Evolutionary conservation across 2,329 filamentous ascomycete genomes (phyloP).

Genomic region (Phialophora expanda): DNA sequence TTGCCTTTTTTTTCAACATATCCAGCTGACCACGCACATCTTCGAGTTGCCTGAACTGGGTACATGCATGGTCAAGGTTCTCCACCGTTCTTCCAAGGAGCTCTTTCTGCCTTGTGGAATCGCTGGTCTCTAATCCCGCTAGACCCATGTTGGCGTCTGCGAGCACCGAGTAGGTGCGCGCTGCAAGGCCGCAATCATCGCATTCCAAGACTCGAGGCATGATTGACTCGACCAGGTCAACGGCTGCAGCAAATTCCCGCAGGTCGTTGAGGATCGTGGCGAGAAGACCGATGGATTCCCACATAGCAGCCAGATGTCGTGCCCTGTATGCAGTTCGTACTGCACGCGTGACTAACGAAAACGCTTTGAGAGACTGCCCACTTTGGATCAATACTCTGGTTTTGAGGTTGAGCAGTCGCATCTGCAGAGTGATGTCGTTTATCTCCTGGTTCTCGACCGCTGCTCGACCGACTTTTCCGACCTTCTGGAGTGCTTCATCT

Average conservation of each 20-base stretch:
- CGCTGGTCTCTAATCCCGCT: conserved; percentile 60
- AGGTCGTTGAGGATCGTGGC: conserved; percentile 71
- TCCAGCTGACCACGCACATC: conserved; percentile 75
- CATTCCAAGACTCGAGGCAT: conserved; percentile 79
- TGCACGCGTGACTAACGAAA: conserved; percentile 77
- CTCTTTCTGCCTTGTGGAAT: conserved; percentile 56
- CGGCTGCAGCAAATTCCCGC: conserved; percentile 71
- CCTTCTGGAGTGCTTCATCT: conserved; percentile 57
- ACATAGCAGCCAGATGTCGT: conserved; percentile 70
- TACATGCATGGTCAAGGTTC: conserved; percentile 67
- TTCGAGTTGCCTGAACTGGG: conserved; percentile 69
- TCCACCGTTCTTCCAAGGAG: conserved; percentile 64
- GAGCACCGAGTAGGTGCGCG: conserved; percentile 70
- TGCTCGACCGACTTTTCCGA: conserved; percentile 59
- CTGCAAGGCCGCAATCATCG: conserved; percentile 66
- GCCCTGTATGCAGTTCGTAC: conserved; percentile 74
- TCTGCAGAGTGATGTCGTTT: conserved; percentile 69
- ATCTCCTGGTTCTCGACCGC: conserved; percentile 54
- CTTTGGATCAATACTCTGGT: conserved; percentile 70
- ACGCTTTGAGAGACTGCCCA: conserved; percentile 73
- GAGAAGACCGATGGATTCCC: conserved; percentile 72
- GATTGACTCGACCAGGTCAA: conserved; percentile 67
- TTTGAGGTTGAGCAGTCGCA: conserved; percentile 75
- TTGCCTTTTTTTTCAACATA: conserved; percentile 80
- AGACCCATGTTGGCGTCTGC: conserved; percentile 80